Base-by-base conservation (phyloP, 306 rosid genomes). In the Canavalia ensiformis region DNA sequence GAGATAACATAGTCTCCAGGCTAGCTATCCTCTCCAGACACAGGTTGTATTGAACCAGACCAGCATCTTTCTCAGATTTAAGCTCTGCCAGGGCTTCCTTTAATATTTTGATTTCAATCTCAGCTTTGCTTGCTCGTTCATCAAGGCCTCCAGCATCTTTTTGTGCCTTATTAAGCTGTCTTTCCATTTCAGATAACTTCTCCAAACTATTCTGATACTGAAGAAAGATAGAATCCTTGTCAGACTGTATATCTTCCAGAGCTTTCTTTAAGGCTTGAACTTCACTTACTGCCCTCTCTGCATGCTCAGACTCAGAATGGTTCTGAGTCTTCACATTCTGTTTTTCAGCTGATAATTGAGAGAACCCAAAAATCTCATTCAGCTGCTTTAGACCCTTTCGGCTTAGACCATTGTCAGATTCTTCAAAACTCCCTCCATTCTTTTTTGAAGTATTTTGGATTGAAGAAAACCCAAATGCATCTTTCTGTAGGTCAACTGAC, bases 41-140 rank as follows among this genome's bases (percentile, higher is more conserved):
- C 60, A 85, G 90, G 49, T 82, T 85, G 87, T 89, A 89, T 72
- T 86, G 94, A 78, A 85, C 87, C 68, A 94, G 90, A 82, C 90
- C 91, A 74, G 89, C 82, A 83, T 90, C 91, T 84, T 91, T 92
- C 83, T 88, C 91, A 13, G 84, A 86, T 87, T 91, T 86, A 68
- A 96, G 54, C 82, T 88, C 90, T 3, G 67, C 78, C 68, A 93
- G 90, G 49, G 94, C 88, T 89, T 92, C 98, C 90, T 86, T 91
- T 88, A 92, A 68, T 84, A 91, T 83, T 59, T 85, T 86, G 9
- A 89, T 85, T 88, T 96, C 99, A 58, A 92, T 94, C 78, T 96
- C 99, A 42, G 97, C 92, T 87, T 94, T 90, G 90, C 94, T 90
- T 7, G 92, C 98, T 78, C 86, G 91, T 67, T 93, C 98, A 70